phyloP scores from a whole-genome alignment of 305 asterid species.

The Fraxinus paxiana region DNA sequence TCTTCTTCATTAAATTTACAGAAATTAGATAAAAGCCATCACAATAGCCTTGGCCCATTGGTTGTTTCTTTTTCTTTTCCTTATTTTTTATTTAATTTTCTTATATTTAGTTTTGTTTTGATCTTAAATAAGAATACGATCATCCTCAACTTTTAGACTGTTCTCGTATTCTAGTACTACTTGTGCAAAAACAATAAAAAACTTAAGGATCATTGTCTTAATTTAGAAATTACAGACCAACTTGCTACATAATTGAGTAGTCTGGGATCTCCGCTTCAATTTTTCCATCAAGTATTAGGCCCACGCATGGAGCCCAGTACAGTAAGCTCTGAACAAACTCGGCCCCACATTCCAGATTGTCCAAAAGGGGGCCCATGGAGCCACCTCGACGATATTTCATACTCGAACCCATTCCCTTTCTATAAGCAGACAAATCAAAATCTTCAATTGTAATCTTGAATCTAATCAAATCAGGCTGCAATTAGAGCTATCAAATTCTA shows the following conservation, averaged over 20 bases:
- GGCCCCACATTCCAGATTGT: not conserved
- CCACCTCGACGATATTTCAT: not conserved
- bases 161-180: not conserved
- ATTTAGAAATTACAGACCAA: not conserved
- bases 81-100: not conserved
- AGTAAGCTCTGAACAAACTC: not conserved
- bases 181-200: not conserved
- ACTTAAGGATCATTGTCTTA: not conserved
- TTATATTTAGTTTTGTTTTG: not conserved
- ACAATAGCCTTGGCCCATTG: not conserved
- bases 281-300: not conserved
- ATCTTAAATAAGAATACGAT: not conserved
- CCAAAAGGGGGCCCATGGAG: not conserved
- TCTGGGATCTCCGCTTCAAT: not conserved
- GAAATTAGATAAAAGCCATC: not conserved
- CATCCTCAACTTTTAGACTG: not conserved
- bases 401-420: not conserved
- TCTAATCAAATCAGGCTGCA: not conserved
- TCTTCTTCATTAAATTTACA: not conserved
- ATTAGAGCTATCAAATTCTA: not conserved
- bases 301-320: not conserved
- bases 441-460: not conserved
- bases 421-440: not conserved
- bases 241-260: not conserved
- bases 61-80: not conserved